A percentile compares a stretch with the other conserved stretches of the same genome.
Conservation (phyloP, 2,329 filamentous ascomycete genomes). For the Verticillium nonalfalfae region DNA sequence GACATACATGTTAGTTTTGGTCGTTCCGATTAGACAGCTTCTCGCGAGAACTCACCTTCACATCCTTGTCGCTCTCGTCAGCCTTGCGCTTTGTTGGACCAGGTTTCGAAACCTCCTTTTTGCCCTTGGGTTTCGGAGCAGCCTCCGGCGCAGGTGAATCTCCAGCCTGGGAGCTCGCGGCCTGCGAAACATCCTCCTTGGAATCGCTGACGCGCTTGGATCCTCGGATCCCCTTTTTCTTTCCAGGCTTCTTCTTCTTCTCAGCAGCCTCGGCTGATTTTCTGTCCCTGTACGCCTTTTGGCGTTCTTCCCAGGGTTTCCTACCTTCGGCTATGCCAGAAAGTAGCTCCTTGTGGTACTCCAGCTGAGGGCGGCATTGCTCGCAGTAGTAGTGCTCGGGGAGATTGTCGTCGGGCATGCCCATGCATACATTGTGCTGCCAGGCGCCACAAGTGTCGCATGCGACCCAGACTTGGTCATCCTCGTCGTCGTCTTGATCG, state of each 20-base stretch:
- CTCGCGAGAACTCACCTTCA: conserved; percentile 34
- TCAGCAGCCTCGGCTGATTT: conserved; percentile 50
- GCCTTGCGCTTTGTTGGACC: conserved; percentile 49
- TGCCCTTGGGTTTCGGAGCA: conserved; percentile 38
- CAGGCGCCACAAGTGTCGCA: conserved; percentile 90
- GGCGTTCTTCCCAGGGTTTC: conserved; percentile 74
- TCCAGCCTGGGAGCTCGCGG: conserved; percentile 20
- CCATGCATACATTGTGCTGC: conserved; percentile 98
- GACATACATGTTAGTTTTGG: background rate
- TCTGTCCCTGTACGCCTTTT: conserved; percentile 56
- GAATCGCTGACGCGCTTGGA: conserved; percentile 60
- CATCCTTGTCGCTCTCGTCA: conserved; percentile 47
- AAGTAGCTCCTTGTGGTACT: conserved; percentile 71
- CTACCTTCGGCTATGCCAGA: conserved; percentile 74
- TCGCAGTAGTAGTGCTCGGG: conserved; percentile 91
- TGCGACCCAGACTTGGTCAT: conserved; percentile 80
- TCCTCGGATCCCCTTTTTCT: conserved; percentile 52
- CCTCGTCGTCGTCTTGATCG: conserved; percentile 77
- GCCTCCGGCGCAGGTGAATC: conserved; percentile 32
- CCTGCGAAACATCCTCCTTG: conserved; percentile 32
- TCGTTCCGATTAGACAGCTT: no score
- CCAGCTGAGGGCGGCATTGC: conserved; percentile 65
- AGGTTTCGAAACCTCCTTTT: conserved; percentile 39
- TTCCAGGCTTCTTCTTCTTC: conserved; percentile 35
- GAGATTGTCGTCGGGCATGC: conserved; percentile 70